These are phyloP conservation scores for Aspergillus transmontanensis DNA, from an alignment of 2,329 filamentous ascomycete genomes.

Conservation along the genomic window DNA sequence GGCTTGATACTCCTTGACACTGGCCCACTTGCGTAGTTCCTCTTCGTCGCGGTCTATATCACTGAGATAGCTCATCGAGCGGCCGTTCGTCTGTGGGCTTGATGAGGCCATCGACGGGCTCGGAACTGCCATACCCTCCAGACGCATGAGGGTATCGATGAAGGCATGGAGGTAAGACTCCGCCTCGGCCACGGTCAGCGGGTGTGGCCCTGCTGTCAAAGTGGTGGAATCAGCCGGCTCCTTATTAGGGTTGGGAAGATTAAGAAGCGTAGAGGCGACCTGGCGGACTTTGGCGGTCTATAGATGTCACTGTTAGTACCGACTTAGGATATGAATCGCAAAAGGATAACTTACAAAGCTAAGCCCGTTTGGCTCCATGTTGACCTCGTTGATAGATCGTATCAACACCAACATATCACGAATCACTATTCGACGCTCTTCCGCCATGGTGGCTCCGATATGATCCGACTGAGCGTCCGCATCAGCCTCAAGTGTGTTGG, in stretches of 20 bases:
- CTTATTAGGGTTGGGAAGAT: slow-evolving; percentile 50
- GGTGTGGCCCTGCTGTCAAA: slow-evolving; percentile 28
- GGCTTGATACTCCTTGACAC: slow-evolving; percentile 75
- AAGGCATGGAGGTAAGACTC: slow-evolving; percentile 74
- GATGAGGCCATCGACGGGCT: slow-evolving; percentile 29
- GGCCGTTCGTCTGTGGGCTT: slow-evolving; percentile 32
- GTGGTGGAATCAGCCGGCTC: slow-evolving; percentile 43
- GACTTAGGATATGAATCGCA: background rate
- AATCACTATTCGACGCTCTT: slow-evolving; percentile 79
- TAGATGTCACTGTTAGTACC: slow-evolving; percentile 3
- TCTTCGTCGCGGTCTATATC: slow-evolving; percentile 69
- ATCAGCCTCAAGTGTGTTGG: slow-evolving; percentile 33
- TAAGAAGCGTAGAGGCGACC: slow-evolving; percentile 77
- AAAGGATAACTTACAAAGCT: slow-evolving; percentile 59
- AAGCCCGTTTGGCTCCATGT: slow-evolving; percentile 74
- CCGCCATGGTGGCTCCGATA: slow-evolving; percentile 66
- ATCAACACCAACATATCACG: slow-evolving; percentile 76
- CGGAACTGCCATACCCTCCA: slow-evolving; percentile 62
- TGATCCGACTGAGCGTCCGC: slow-evolving; percentile 46
- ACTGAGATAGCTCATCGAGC: slow-evolving; percentile 40
- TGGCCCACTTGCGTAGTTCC: slow-evolving; percentile 76
- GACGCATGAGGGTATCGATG: slow-evolving; percentile 71
- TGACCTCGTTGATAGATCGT: slow-evolving; percentile 76
- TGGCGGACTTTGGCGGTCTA: slow-evolving; percentile 82
- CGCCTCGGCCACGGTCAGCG: slow-evolving; percentile 52